Percentiles rank a stretch among this genome's conserved stretches.
These are phyloP conservation scores for Ogataea methylovora DNA, from an alignment of 805 yeast species.

Conservation along the genomic window DNA sequence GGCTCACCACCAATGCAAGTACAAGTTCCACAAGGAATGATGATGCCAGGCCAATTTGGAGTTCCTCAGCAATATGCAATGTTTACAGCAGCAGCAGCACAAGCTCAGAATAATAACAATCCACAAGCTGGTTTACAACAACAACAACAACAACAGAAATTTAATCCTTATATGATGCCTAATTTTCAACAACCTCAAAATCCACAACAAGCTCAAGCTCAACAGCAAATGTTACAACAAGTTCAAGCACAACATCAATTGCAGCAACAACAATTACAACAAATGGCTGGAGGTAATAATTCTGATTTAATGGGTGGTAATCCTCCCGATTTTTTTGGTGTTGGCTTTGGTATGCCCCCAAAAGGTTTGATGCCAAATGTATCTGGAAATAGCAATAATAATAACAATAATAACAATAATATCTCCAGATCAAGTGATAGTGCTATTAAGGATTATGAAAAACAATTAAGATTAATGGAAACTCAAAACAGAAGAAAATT, in stretches of 20 bases:
- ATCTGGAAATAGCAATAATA: slow-evolving; percentile 6
- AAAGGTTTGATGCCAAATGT: slow-evolving; percentile 5
- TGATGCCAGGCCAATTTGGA: slow-evolving; percentile 21
- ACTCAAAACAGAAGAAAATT: slow-evolving; percentile 67
- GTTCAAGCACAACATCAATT: slow-evolving; percentile 6
- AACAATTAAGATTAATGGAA: slow-evolving; percentile 68
- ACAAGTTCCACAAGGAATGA: slow-evolving; percentile 19
- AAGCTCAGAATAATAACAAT: slow-evolving; percentile 7
- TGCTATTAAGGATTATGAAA: slow-evolving; percentile 77
- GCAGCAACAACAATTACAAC: slow-evolving; percentile 12
- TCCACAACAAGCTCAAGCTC: slow-evolving; percentile 15
- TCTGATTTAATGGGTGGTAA: slow-evolving; percentile 11
- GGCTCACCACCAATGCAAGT: slow-evolving; percentile 1
- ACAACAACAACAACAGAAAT: slow-evolving; percentile 9
- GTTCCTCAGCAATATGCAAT: slow-evolving; percentile 22
- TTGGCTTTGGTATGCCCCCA: slow-evolving; percentile 1
- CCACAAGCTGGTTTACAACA: slow-evolving; percentile 2
- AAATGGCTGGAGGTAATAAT: too few species aligned
- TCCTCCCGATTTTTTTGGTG: slow-evolving; percentile 16
- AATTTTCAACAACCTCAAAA: slow-evolving; percentile 20
- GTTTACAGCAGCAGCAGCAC: slow-evolving; percentile 19
- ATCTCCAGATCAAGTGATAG: slow-evolving; percentile 21
- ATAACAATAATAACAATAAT: slow-evolving; percentile 1
- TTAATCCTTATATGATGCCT: slow-evolving; percentile 18
- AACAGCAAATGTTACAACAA: slow-evolving; percentile 6